Evolutionary conservation across 2,329 filamentous ascomycete species (phyloP).

Genomic region (Scedosporium aurantiacum): DNA sequence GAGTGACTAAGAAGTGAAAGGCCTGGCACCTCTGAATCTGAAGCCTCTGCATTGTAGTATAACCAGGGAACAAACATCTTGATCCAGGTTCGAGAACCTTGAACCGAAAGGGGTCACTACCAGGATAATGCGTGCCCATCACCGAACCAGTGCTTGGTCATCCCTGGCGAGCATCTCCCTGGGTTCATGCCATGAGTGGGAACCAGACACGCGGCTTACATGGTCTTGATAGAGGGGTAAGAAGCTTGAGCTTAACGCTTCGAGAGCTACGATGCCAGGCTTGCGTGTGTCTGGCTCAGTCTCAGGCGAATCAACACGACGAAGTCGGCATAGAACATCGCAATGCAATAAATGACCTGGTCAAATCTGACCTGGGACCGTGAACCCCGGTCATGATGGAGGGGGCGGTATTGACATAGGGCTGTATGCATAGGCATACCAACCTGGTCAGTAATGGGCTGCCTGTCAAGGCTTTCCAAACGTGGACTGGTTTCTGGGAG

Average conservation of each 20-base stretch:
- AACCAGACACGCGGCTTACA: background rate
- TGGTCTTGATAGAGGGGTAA: background rate
- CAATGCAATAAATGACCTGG: too few species aligned
- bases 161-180: background rate
- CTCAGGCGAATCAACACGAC: conserved; percentile 43
- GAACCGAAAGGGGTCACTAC: background rate
- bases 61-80: background rate
- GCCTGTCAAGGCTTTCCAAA: too few species aligned
- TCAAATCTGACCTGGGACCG: too few species aligned
- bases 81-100: background rate
- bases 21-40: too few species aligned
- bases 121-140: background rate
- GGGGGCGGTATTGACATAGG: too few species aligned
- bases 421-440: too few species aligned
- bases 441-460: too few species aligned
- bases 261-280: background rate
- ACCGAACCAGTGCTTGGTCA: background rate
- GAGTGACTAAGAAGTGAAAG: too few species aligned
- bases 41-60: background rate
- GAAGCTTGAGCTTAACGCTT: background rate
- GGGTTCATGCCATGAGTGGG: background rate
- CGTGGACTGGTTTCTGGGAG: too few species aligned
- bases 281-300: background rate
- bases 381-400: conserved; percentile 17
- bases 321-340: conserved; percentile 33